Base-by-base conservation (phyloP, 2,329 filamentous ascomycete species). In the Ampelomyces quisqualis region DNA sequence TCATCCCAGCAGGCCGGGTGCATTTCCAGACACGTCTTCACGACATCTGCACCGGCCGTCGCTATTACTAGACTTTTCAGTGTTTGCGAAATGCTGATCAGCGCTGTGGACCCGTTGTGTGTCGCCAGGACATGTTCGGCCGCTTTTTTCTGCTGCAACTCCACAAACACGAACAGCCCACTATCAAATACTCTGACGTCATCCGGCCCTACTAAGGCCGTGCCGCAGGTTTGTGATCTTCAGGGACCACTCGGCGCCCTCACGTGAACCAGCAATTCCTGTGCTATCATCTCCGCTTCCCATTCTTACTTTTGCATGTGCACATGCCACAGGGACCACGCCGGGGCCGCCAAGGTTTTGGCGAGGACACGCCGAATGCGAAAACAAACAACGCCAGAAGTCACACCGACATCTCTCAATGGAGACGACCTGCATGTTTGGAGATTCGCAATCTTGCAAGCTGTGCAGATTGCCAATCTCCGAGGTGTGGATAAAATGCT, bases 161-260 rank as follows among this genome's bases (percentile, higher is more conserved):
- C 18, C 19, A 22, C 31, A 34, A 23, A n/a, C n/a, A n/a, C n/a
- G n/a, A n/a, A n/a, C n/a, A n/a, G n/a, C n/a, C n/a, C n/a, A n/a
- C n/a, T n/a, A n/a, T n/a, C n/a, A n/a, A n/a, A n/a, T n/a, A n/a
- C n/a, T n/a, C 34, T 44, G 31, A 48, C 49, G 49, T 51, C 49
- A n/a, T n/a, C n/a, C n/a, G n/a, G n/a, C n/a, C n/a, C n/a, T n/a
- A n/a, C n/a, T n/a, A n/a, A n/a, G n/a, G n/a, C n/a, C n/a, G n/a
- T 35, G 38, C 44, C 26, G 40, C 40, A 43, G 38, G 24, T 36
- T 39, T 43, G 45, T 53, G 49, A 53, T 53, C 49, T 50, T 47
- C 47, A 41, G 38, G 31, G 34, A 45, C 40, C 34, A 29, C 20
- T 42, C 33, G 30, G 36, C 37, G 27, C 44, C 28, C 15, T 31